phyloP scores from a whole-genome alignment of 176 grass and related monocot genomes.

The Miscanthus lutarioriparius region DNA sequence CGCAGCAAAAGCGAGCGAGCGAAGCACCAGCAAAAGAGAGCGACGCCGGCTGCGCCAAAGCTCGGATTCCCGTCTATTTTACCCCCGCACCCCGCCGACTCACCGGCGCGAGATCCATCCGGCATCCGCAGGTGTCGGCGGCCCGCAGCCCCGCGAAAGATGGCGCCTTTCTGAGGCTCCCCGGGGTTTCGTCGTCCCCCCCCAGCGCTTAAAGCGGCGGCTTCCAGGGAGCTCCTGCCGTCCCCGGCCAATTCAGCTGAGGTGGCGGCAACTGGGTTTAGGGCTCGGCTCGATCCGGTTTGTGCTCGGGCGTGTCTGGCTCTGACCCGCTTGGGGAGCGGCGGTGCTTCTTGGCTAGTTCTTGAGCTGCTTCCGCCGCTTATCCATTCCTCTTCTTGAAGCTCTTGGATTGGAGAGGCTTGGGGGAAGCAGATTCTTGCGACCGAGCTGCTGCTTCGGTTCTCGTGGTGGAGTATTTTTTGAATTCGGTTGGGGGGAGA shows the following conservation, averaged over 20 bases:
- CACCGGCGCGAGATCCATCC: constrained; percentile 47
- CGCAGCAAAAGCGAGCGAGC: constrained; percentile 24
- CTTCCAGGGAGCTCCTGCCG: neutral
- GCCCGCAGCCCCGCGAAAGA: constrained; percentile 28
- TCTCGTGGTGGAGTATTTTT: neutral
- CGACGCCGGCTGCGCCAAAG: neutral
- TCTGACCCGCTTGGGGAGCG: neutral
- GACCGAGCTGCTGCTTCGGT: neutral
- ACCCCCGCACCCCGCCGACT: constrained; percentile 29
- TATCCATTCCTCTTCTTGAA: constrained; percentile 17
- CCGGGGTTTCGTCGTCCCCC: constrained; percentile 28
- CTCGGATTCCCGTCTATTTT: constrained; percentile 62
- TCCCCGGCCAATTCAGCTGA: constrained; percentile 11
- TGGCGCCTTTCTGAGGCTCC: constrained; percentile 32
- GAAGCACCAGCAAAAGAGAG: neutral
- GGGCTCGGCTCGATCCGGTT: constrained; percentile 36
- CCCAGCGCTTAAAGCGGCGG: neutral
- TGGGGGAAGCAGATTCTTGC: neutral
- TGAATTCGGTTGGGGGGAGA: neutral
- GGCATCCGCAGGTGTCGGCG: constrained; percentile 36
- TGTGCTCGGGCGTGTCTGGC: neutral
- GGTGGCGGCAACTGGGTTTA: neutral
- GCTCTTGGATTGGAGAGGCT: constrained; percentile 27
- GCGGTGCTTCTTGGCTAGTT: constrained; percentile 14
- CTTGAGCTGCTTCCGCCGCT: constrained; percentile 30